Base-by-base conservation (phyloP, 179 eudicot genomes). In the Vitellaria paradoxa region DNA sequence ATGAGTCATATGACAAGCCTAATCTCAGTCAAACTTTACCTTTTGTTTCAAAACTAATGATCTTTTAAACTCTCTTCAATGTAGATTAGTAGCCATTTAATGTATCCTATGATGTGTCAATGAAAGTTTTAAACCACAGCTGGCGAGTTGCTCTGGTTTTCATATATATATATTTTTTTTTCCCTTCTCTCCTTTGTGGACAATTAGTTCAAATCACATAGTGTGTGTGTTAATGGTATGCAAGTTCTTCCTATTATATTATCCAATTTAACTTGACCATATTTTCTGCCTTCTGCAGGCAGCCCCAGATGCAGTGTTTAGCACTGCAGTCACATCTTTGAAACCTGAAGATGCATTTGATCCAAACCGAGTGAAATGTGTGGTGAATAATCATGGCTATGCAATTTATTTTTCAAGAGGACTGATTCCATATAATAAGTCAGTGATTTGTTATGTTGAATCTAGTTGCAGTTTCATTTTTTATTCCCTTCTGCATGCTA, bases 391-490 rank as follows among this genome's bases (percentile, higher is more conserved):
- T 83, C 83, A 45, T 81, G 99, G 93, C 59, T 96, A 90, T 85
- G 98, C 99, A 68, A 89, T 93, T 40, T 96, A 96, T 81, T 96
- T 96, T 81, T 96, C 98, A 53, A 84, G 99, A 81, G 99, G 99
- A 79, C 88, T 96, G 69, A 89, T 96, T 71, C 99, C 99, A 53
- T 86, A 62, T 72, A 96, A 96, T 88, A 96, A 96, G 99, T 96
- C 63, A 73, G 90, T 86, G 37, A 7, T 55, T 8, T 65, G 17
- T 75, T 20, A 50, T 47, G 52, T 2, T 49, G 30, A 59, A 5
- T 77, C 24, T 74, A 45, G 62, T 24, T 24, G 57, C 65, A 15
- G 73, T 78, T 66, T 24, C 37, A 4, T 3, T 10, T 30, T 30
- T 30, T 75, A 72, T 50, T 64, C 20, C 42, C 12, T 40, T 40